A percentile compares a stretch with the other conserved stretches of the same genome.
Conservation (phyloP, 768 basidiomycete species). For the Lactarius hengduanensis region DNA sequence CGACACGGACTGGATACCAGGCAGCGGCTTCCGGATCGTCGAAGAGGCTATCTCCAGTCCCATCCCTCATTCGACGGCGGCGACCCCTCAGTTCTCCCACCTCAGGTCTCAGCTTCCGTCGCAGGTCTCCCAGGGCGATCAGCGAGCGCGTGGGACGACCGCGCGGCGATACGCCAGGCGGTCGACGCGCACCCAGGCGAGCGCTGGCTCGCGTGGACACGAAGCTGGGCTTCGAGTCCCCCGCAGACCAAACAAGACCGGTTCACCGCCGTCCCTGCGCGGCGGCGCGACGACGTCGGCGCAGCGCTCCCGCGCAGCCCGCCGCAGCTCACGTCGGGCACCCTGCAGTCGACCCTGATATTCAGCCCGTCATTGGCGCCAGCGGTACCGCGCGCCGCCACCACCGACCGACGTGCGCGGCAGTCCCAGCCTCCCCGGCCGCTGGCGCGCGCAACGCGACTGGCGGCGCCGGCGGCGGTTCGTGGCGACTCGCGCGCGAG, state of each 20-base stretch:
- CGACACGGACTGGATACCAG: constrained; percentile 26
- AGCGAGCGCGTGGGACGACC: constrained; percentile 25
- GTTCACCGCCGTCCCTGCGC: constrained; percentile 43
- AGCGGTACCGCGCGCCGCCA: neutral
- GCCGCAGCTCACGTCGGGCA: constrained; percentile 53
- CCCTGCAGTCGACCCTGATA: constrained; percentile 54
- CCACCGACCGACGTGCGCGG: neutral
- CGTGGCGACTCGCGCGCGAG: constrained; percentile 20
- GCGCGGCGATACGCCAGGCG: constrained; percentile 28
- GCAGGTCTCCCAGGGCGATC: constrained; percentile 20
- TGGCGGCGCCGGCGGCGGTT: neutral
- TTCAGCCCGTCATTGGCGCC: constrained; percentile 37
- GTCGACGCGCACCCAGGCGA: constrained; percentile 24
- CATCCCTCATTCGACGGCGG: neutral
- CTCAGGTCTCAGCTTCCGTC: constrained; percentile 2
- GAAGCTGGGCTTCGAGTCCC: constrained; percentile 31
- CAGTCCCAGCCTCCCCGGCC: neutral
- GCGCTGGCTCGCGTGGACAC: constrained; percentile 27
- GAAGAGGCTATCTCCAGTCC: constrained; percentile 34
- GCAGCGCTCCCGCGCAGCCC: constrained; percentile 54
- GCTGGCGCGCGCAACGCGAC: neutral
- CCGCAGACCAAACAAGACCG: constrained; percentile 35
- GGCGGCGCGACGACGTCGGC: constrained; percentile 27
- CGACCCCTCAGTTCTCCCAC: neutral
- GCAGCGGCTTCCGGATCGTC: constrained; percentile 46